A percentile compares a stretch with the other conserved stretches of the same genome.
Evolutionary conservation across 179 eudicot species (phyloP).

Genomic region (Spinacia oleracea): DNA sequence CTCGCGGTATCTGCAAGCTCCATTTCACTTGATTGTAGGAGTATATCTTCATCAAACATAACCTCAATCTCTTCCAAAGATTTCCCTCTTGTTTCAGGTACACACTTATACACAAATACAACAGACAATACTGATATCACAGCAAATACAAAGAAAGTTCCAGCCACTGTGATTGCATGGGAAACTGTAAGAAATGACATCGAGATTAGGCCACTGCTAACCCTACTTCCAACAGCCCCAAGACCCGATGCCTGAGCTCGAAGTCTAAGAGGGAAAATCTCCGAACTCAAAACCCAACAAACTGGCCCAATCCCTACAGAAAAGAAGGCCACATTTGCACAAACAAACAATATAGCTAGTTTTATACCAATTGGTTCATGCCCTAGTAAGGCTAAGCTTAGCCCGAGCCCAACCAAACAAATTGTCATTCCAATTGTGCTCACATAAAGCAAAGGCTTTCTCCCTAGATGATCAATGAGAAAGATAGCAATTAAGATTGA

Average conservation of each 20-base stretch:
- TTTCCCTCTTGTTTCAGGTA: slow-evolving; percentile 86
- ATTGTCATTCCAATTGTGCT: slow-evolving; percentile 84
- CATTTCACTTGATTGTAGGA: slow-evolving; percentile 23
- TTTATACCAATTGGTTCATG: slow-evolving; percentile 47
- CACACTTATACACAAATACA: slow-evolving; percentile 57
- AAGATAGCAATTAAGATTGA: slow-evolving; percentile 68
- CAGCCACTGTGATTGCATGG: slow-evolving; percentile 60
- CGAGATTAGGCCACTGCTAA: slow-evolving; percentile 73
- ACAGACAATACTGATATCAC: slow-evolving; percentile 60
- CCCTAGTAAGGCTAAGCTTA: slow-evolving; percentile 51
- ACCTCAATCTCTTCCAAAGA: slow-evolving; percentile 73
- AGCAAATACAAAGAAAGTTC: slow-evolving; percentile 69
- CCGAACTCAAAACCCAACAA: slow-evolving; percentile 84
- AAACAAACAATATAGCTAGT: slow-evolving; percentile 60
- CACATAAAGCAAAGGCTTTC: slow-evolving; percentile 76
- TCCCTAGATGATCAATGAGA: slow-evolving; percentile 66
- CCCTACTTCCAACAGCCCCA: slow-evolving; percentile 76
- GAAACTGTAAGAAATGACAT: slow-evolving; percentile 70
- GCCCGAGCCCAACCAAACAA: slow-evolving; percentile 61
- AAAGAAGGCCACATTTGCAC: slow-evolving; percentile 87
- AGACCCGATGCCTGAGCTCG: slow-evolving; percentile 85
- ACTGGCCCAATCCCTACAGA: slow-evolving; percentile 86
- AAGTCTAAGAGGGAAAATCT: slow-evolving; percentile 80
- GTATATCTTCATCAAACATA: slow-evolving; percentile 42
- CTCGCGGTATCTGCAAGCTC: slow-evolving; percentile 40